Conservation (phyloP, 257 asterid species). For the Capsicum chinense region DNA sequence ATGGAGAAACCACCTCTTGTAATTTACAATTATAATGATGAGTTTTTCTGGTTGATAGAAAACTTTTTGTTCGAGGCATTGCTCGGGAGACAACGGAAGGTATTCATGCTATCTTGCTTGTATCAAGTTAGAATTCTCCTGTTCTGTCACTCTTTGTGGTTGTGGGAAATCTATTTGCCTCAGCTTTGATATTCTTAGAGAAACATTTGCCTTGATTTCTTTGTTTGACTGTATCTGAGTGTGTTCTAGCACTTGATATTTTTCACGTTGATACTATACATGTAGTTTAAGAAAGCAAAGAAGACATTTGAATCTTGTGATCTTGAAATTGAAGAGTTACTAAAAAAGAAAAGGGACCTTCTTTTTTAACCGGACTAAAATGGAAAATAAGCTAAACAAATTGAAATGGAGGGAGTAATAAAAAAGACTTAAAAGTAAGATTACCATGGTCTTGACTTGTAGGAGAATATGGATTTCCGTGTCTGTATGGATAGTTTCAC, state of each 20-base stretch:
- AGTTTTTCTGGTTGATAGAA: constrained; percentile 77
- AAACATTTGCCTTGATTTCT: background rate
- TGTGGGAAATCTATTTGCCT: background rate
- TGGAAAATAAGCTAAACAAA: too few species aligned
- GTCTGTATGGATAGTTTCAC: background rate
- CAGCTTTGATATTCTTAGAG: background rate
- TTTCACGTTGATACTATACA: background rate
- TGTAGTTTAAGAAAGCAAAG: too few species aligned
- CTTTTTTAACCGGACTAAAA: too few species aligned
- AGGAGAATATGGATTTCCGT: background rate
- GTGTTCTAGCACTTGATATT: background rate
- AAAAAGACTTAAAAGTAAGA: background rate
- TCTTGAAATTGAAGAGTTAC: too few species aligned
- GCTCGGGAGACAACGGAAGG: constrained; percentile 99
- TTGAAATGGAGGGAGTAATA: background rate
- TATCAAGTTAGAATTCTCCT: background rate
- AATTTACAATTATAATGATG: constrained; percentile 6
- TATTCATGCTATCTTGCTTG: constrained; percentile 35
- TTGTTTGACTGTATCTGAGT: background rate
- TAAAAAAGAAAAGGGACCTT: too few species aligned
- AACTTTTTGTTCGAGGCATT: constrained; percentile 98
- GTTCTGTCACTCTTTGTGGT: background rate
- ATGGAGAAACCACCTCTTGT: background rate
- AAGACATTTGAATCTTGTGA: too few species aligned
- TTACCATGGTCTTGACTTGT: too few species aligned